Evolutionary conservation across 805 yeast genomes (phyloP), one percentile per base, ranked within the genome.

Genomic region (Metschnikowia vanudenii): DNA sequence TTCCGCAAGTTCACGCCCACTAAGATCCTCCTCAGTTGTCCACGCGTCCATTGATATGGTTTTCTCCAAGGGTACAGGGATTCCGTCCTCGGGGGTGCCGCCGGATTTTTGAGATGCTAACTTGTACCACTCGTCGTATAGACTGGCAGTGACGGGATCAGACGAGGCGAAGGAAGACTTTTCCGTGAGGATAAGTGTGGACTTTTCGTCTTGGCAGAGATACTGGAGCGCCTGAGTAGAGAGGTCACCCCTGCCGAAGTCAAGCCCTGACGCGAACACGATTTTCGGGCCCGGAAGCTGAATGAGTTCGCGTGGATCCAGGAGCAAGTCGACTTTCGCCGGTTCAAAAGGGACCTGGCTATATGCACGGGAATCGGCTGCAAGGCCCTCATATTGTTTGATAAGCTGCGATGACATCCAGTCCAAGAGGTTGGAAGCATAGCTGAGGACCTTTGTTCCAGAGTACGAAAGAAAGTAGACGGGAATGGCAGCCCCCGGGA

Each of bases 361-460:
- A 17, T 61, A 56, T 4, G 67, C 66, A 11, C 51, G 41, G 12
- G 51, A 47, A 18, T 49, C 52, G 4, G 51, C 57, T 3, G 55
- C 55, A 14, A 47, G 40, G 31, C 62, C 67, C 58, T 89, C 96
- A 92, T 96, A 90, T 38, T 82, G 85, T 55, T 86, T 85, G 20
- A 88, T 78, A n/a, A 90, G 76, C n/a, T 84, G 76, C 0, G 92
- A 79, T 0, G 96, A 82, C 90, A 94, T 85, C 98, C 98, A 94
- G 68, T 94, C 99, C 24, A 92, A 68, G 84, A 94, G 86, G 46
- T 90, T 85, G 12, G 88, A 80, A 0, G 97, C 96, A 60, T 86
- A 88, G 20, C 85, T 78, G 46, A 94, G 64, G 3, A 85, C 76
- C 58, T 92, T 82, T 3, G 89, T 80, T 20, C 94, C 95, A 0